Evolutionary conservation across 1,284 basidiomycete genomes (phyloP).

Genomic region (Rhodotorula mucilaginosa): DNA sequence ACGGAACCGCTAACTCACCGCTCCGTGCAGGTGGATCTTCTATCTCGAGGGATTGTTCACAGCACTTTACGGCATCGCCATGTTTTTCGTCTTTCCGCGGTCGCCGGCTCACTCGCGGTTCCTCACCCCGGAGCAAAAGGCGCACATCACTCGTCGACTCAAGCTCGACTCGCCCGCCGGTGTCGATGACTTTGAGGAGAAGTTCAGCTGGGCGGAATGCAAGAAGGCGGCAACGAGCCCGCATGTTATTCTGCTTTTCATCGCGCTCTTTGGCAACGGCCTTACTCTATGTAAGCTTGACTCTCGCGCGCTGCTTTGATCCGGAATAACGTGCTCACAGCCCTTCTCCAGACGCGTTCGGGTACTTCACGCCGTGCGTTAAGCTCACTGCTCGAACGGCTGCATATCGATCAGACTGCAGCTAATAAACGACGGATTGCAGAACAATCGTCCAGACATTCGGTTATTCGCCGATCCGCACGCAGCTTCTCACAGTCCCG

Average conservation of each 20-base stretch:
- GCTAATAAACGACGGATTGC: neutral
- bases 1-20: no score
- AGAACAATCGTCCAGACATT: conserved; percentile 26
- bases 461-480: conserved; percentile 29
- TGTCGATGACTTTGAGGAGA: conserved; percentile 8
- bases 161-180: conserved; percentile 29
- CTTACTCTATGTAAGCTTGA: neutral
- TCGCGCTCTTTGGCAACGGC: conserved; percentile 31
- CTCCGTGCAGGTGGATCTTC: conserved; percentile 28
- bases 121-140: conserved; percentile 33
- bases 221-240: conserved; percentile 24
- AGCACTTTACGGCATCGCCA: conserved; percentile 30
- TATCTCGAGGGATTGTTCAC: conserved; percentile 39
- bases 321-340: neutral
- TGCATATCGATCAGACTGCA: no score
- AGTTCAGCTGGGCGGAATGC: conserved; percentile 34
- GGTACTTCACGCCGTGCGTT: conserved; percentile 29
- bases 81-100: conserved; percentile 20
- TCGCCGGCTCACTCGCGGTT: conserved; percentile 20
- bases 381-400: no score
- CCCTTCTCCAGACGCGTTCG: conserved; percentile 4
- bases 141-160: conserved; percentile 27
- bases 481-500: conserved; percentile 38
- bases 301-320: neutral
- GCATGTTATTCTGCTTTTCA: conserved; percentile 35